Conservation (phyloP, 225 moss, liverwort and hornwort species). For the Marchantia polymorpha region DNA sequence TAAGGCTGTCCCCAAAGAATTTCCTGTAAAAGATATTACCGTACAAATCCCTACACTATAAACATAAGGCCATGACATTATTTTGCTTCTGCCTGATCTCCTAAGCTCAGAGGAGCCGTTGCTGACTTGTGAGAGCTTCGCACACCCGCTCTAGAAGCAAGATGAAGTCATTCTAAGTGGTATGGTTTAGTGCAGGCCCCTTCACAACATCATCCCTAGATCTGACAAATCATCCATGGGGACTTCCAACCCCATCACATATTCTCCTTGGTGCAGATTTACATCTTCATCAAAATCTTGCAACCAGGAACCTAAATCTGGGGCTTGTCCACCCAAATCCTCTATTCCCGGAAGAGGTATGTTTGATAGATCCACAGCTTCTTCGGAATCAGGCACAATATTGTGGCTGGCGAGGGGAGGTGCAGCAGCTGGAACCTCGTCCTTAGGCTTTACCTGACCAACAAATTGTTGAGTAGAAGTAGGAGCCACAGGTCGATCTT, state of each 20-base stretch:
- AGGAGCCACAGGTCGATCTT: constrained; percentile 46
- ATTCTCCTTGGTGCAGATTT: constrained; percentile 58
- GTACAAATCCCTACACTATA: constrained; percentile 53
- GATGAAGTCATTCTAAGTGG: constrained; percentile 19
- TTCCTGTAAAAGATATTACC: constrained; percentile 42
- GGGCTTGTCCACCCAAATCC: constrained; percentile 61
- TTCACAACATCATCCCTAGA: constrained; percentile 91
- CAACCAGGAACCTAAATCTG: constrained; percentile 82
- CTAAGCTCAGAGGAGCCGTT: not conserved
- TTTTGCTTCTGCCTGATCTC: constrained; percentile 19
- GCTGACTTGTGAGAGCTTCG: not conserved
- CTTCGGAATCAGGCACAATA: constrained; percentile 38
- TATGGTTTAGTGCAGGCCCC: constrained; percentile 7
- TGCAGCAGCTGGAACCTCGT: constrained; percentile 33
- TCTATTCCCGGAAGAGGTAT: constrained; percentile 90
- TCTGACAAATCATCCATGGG: constrained; percentile 98
- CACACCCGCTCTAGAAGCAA: constrained; percentile 30
- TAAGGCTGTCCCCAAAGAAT: constrained; percentile 49
- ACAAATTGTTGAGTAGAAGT: constrained; percentile 32
- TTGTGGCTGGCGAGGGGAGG: constrained; percentile 40
- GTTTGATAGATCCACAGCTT: constrained; percentile 61
- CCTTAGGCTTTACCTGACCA: constrained; percentile 32
- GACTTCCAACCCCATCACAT: constrained; percentile 85
- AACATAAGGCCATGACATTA: constrained; percentile 43
- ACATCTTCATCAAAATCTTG: constrained; percentile 77